A percentile compares a stretch with the other conserved stretches of the same genome.
Evolutionary conservation across 179 eudicot genomes (phyloP).

Genomic region (Spinacia oleracea): DNA sequence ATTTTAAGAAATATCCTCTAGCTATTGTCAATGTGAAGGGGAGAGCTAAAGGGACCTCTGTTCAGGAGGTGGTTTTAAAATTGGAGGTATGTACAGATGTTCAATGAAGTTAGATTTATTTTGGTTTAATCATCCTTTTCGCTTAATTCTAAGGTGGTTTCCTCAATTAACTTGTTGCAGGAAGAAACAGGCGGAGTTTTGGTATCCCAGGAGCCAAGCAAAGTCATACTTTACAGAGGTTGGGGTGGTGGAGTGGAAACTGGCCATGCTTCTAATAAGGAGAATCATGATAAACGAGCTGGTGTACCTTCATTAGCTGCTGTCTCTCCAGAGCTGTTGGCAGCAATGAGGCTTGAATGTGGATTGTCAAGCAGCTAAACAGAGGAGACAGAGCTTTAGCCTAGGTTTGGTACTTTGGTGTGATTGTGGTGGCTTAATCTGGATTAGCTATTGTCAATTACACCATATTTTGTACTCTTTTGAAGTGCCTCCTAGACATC

Average conservation of each 20-base stretch:
- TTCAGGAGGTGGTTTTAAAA: conserved; percentile 72
- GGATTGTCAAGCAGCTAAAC: conserved; percentile 49
- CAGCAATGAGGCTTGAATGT: conserved; percentile 88
- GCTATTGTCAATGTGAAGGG: conserved; percentile 95
- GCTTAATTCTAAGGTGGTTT: conserved; percentile 21
- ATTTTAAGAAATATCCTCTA: conserved; percentile 83
- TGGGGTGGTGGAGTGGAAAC: conserved; percentile 68
- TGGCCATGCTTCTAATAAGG: conserved; percentile 26
- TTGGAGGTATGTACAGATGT: conserved; percentile 65
- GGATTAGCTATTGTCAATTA: conserved; percentile 4
- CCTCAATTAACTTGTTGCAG: conserved; percentile 43
- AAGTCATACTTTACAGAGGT: conserved; percentile 89
- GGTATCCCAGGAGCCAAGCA: conserved; percentile 91
- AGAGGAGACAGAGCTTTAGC: conserved; percentile 4
- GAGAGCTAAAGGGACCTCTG: conserved; percentile 95
- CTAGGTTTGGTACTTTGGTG: not conserved
- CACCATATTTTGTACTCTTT: not conserved
- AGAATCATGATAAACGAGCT: conserved; percentile 21
- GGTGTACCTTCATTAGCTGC: conserved; percentile 26
- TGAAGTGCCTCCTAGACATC: not conserved
- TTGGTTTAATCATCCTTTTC: conserved; percentile 11
- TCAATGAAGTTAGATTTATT: not conserved
- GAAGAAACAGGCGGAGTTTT: conserved; percentile 92
- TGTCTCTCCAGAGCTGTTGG: conserved; percentile 77
- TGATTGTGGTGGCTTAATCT: not conserved